Conservation (phyloP, 192 early-diverging fungal species). For the Cladochytrium replicatum region DNA sequence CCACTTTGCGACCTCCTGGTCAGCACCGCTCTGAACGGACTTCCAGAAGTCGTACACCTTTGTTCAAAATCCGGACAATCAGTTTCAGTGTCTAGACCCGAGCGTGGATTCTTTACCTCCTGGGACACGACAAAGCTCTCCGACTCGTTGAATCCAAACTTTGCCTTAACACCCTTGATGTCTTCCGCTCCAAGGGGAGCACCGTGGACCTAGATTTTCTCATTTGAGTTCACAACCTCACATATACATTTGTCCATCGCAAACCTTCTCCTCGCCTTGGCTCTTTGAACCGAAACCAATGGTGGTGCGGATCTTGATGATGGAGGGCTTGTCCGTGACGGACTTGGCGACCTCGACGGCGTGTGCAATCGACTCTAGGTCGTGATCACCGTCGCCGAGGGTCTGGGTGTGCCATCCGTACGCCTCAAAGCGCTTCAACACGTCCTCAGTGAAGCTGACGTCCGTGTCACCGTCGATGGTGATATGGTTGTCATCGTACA, state of each 20-base stretch:
- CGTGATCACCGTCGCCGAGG: conserved; percentile 72
- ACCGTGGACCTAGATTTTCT: conserved; percentile 65
- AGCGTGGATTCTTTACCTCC: conserved; percentile 31
- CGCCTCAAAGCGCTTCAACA: conserved; percentile 72
- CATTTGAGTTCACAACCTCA: neutral
- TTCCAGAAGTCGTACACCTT: conserved; percentile 37
- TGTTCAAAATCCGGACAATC: neutral
- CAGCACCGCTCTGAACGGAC: conserved; percentile 47
- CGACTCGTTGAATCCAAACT: conserved; percentile 74
- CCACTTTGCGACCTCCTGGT: conserved; percentile 66
- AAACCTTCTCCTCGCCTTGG: conserved; percentile 78
- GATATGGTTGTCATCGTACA: conserved; percentile 97
- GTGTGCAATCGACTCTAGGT: conserved; percentile 54
- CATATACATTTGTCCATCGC: no score
- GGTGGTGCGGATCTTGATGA: conserved; percentile 83
- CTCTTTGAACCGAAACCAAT: conserved; percentile 89
- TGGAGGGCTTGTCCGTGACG: conserved; percentile 77
- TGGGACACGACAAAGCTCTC: conserved; percentile 63
- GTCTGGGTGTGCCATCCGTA: conserved; percentile 87
- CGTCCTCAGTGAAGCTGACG: conserved; percentile 85
- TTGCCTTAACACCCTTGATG: conserved; percentile 67
- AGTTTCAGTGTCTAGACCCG: neutral
- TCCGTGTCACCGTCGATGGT: conserved; percentile 68
- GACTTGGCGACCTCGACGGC: conserved; percentile 76
- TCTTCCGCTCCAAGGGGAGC: conserved; percentile 68